Evolutionary conservation across 1,139 yeast species (phyloP), one percentile per base, ranked within the genome.

Genomic region (Yamadazyma aaseri): DNA sequence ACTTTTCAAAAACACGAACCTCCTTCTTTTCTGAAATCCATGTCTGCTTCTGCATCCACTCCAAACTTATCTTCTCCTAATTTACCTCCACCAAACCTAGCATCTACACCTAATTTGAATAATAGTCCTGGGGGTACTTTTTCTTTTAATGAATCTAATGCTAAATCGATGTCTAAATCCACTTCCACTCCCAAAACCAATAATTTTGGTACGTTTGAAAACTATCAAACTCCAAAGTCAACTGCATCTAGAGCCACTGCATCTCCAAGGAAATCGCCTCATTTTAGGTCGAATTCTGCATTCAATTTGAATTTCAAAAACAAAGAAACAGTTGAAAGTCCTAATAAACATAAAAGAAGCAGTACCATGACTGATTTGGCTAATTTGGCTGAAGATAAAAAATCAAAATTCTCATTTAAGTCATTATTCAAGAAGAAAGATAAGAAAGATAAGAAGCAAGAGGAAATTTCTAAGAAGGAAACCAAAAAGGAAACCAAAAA

Each of bases 401-500:
- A 66, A 41, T 30, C 41, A 10, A 61, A 58, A 39, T 70, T 70
- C 42, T 65, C 72, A 29, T 64, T 70, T 51, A 62, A 56, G 34
- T 51, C 65, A 2, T 51, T 70, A 26, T 70, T 70, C 50, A 67
- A 63, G 42, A 42, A 33, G 38, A 41, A 39, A 13, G 37, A 35
- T 17, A 40, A 37, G 29, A 41, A 36, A 30, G 36, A 31, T 31
- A 41, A 31, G 26, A 23, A 18, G 7, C 13, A 26, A 10, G 26
- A 34, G 16, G 23, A 26, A 21, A 28, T 21, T 17, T 20, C 25
- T 6, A 6, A 17, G 6, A 20, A 28, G 24, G 23, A 28, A 29
- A 35, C 25, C 16, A 22, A 21, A 21, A 26, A 32, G 22, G 29
- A 35, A 20, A 16, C 29, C 22, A 24, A 28, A 25, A 16, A 33